Evolutionary conservation across 2,329 filamentous ascomycete genomes (phyloP), one percentile per base, ranked within the genome.

Genomic region (Xylariales sp.): DNA sequence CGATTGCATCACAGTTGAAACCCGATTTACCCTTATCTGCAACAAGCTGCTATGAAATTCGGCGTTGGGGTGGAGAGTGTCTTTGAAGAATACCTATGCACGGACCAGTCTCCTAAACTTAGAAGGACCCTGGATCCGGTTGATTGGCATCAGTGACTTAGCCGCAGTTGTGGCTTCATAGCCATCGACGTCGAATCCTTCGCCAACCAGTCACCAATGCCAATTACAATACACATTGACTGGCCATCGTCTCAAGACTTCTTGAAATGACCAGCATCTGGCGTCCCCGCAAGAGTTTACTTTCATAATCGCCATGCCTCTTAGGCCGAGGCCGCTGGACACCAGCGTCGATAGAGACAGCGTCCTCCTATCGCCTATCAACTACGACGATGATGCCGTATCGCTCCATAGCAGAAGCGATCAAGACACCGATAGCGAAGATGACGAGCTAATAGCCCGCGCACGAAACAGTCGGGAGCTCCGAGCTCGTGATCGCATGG

Each of bases 391-490:
- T 53, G 84, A 88, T 60, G 81, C 80, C 40, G 67, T 76, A 10
- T 86, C 82, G 5, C 64, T 87, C 31, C 76, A 81, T 53, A 80
- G 74, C 53, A 76, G 76, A 47, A 81, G 76, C 65, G 83, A 86
- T 55, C 83, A 87, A 59, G 84, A 88, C 56, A 84, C 80, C 43
- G 84, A 88, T 57, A 86, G 80, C 63, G 84, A 88, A 51, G 84
- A 88, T 60, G 83, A 88, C 59, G 71, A 86, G 54, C 70, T 86
- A 40, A 66, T 85, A 47, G 69, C 74, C 44, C 76, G 75, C 7
- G 80, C 80, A 24, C 76, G 84, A 35, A 86, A 80, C 49, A 86
- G 82, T 55, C 69, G 76, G 42, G 85, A 89, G 59, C 70, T 88
- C 42, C 76, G 80, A 27, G 76, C 78, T 25, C 80, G 85, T 61